phyloP scores from a whole-genome alignment of 2,329 filamentous ascomycete genomes.

The Exophiala alcalophila region DNA sequence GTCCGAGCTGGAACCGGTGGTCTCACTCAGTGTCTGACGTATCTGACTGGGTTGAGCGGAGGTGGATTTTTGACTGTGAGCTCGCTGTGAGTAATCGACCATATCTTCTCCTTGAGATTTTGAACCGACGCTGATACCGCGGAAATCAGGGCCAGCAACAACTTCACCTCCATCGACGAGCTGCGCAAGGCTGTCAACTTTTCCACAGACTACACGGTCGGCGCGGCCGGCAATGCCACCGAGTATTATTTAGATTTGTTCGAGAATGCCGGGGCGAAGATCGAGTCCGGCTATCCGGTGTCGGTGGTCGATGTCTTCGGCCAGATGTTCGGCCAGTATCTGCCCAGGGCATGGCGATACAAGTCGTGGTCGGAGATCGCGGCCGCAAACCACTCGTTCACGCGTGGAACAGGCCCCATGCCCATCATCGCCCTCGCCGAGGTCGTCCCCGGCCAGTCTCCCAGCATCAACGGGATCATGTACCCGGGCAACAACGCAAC shows the following conservation, averaged over 20 bases:
- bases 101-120: not conserved
- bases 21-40: slow-evolving; percentile 16
- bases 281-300: slow-evolving; percentile 10
- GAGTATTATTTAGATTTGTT: slow-evolving; percentile 8
- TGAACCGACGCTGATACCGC: too few species aligned
- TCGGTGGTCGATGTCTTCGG: slow-evolving; percentile 15
- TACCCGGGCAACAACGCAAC: slow-evolving; percentile 15
- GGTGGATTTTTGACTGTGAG: slow-evolving; percentile 13
- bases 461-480: slow-evolving; percentile 9
- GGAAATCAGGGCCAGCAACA: slow-evolving; percentile 15
- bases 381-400: slow-evolving; percentile 3
- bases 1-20: slow-evolving; percentile 17
- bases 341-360: slow-evolving; percentile 8
- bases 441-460: slow-evolving; percentile 10
- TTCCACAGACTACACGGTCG: slow-evolving; percentile 11
- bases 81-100: slow-evolving; percentile 2
- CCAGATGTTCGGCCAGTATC: slow-evolving; percentile 12
- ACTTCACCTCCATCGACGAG: slow-evolving; percentile 11
- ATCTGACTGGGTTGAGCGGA: slow-evolving; percentile 18
- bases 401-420: slow-evolving; percentile 11
- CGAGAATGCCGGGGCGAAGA: slow-evolving; percentile 13
- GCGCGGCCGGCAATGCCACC: slow-evolving; percentile 10
- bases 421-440: slow-evolving; percentile 15
- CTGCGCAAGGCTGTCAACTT: slow-evolving; percentile 11
- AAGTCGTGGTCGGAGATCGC: slow-evolving; percentile 8